Percentiles rank a stretch among this genome's conserved stretches.
Conservation (phyloP, 345 rosid species). For the Dimocarpus longan region DNA sequence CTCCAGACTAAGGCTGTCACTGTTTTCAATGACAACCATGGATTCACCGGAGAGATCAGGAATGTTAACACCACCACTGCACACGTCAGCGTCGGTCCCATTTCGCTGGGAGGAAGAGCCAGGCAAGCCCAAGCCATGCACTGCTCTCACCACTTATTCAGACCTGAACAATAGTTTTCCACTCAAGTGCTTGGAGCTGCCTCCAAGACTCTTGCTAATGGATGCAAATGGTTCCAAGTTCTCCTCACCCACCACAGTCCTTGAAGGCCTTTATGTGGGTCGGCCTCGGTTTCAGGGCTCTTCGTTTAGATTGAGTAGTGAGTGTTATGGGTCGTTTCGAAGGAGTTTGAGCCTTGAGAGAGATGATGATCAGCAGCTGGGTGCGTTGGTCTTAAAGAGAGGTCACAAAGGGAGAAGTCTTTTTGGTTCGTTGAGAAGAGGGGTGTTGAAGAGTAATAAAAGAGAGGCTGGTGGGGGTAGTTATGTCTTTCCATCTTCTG, state of each 20-base stretch:
- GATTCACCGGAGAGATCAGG: constrained; percentile 60
- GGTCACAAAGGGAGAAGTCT: constrained; percentile 38
- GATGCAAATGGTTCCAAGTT: constrained; percentile 44
- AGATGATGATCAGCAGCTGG: constrained; percentile 20
- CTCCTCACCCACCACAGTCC: constrained; percentile 50
- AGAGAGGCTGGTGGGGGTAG: constrained; percentile 52
- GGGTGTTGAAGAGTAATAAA: constrained; percentile 40
- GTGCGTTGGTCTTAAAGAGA: constrained; percentile 26
- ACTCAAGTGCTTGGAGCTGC: constrained; percentile 56
- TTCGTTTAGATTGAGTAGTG: constrained; percentile 42
- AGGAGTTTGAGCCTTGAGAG: constrained; percentile 32
- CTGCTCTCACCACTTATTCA: constrained; percentile 22
- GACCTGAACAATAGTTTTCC: constrained; percentile 26
- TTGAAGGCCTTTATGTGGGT: constrained; percentile 42
- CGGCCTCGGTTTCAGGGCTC: constrained; percentile 37
- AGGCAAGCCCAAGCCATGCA: constrained; percentile 72
- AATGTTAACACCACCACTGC: constrained; percentile 61
- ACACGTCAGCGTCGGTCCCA: constrained; percentile 70
- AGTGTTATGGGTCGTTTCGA: constrained; percentile 48
- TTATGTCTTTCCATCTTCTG: constrained; percentile 55
- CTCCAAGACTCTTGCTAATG: constrained; percentile 60
- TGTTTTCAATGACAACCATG: constrained; percentile 41
- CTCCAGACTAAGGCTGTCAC: constrained; percentile 38
- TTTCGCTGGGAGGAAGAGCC: constrained; percentile 93
- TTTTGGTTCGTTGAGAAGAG: constrained; percentile 52